Evolutionary conservation across 306 rosid genomes (phyloP), one percentile per base, ranked within the genome.

Genomic region (Quercus dentata): DNA sequence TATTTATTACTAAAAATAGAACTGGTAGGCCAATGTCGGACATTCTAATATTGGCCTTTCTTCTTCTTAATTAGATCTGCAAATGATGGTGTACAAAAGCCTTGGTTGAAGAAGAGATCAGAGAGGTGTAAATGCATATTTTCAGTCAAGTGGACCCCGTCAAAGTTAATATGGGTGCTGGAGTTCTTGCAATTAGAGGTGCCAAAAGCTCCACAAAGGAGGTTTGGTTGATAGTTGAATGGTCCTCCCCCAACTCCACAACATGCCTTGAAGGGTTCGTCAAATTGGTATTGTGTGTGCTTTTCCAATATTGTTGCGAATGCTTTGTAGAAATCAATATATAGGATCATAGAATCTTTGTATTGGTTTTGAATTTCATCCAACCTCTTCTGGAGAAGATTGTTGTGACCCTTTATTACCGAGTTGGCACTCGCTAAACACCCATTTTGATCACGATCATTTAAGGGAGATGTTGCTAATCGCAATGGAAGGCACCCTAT

Each of bases 141-240:
- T 55, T 75, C 80, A 4, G 84, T 73, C n/a, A 76, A 63, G 56
- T 81, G 78, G 61, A 75, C 31, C 27, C 80, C 84, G 19, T 81
- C 84, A 80, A 80, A 81, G 76, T 56, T 69, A 17, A 81, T 76
- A 46, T 75, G 76, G 73, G 69, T 69, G 73, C 31, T 69, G 1
- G 84, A 38, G 64, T 81, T 65, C 27, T 44, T 6, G 73, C 80
- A 81, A 31, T 55, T 69, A 55, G 84, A n/a, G 5, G 84, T 2
- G 46, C 76, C 80, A 8, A 62, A 1, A 12, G 80, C 4, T 35
- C 80, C 84, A 54, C 84, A 81, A 0, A 81, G 56, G 21, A 5
- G 14, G 27, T 59, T 2, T 25, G 25, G 3, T 20, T 70, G 77
- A 27, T 69, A 81, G 76, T 73, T 21, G 23, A 18, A 69, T 20